Evolutionary conservation across 2,329 filamentous ascomycete species (phyloP).

Genomic region (Ophiosphaerella narmari): DNA sequence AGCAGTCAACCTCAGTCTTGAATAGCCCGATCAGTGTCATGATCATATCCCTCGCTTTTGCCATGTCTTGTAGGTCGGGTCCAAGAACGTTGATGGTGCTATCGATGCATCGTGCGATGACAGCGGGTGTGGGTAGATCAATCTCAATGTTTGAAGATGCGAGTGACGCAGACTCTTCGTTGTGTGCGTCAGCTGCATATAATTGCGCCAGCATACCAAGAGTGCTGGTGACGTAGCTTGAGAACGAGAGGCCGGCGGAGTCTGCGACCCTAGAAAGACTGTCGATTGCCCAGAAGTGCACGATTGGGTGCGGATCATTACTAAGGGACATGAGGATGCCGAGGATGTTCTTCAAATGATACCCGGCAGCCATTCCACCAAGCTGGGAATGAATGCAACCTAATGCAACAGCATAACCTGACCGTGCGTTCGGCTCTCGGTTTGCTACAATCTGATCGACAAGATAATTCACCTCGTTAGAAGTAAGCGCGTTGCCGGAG

Average conservation of each 20-base stretch:
- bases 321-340: slow-evolving; percentile 97
- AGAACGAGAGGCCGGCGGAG: slow-evolving; percentile 90
- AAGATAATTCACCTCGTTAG: slow-evolving; percentile 84
- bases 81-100: slow-evolving; percentile 97
- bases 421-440: slow-evolving; percentile 87
- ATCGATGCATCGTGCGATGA: slow-evolving; percentile 86
- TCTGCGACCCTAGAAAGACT: slow-evolving; percentile 85
- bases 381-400: slow-evolving; percentile 94
- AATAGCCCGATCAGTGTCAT: slow-evolving; percentile 85
- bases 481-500: slow-evolving; percentile 87
- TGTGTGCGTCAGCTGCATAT: slow-evolving; percentile 89
- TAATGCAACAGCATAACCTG: slow-evolving; percentile 91
- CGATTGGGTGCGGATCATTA: slow-evolving; percentile 90
- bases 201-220: slow-evolving; percentile 93
- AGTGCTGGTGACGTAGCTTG: slow-evolving; percentile 84
- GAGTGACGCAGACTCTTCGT: slow-evolving; percentile 77
- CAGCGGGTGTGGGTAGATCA: slow-evolving; percentile 78
- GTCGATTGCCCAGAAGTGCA: slow-evolving; percentile 96
- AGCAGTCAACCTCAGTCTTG: slow-evolving; percentile 70
- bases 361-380: slow-evolving; percentile 95
- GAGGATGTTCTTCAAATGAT: slow-evolving; percentile 96
- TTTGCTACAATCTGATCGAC: slow-evolving; percentile 95
- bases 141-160: slow-evolving; percentile 90
- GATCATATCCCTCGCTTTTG: slow-evolving; percentile 89
- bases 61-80: slow-evolving; percentile 89